These are phyloP conservation scores for Hortiboletus flavorubellus DNA, from an alignment of 768 basidiomycete species.

Conservation along the genomic window DNA sequence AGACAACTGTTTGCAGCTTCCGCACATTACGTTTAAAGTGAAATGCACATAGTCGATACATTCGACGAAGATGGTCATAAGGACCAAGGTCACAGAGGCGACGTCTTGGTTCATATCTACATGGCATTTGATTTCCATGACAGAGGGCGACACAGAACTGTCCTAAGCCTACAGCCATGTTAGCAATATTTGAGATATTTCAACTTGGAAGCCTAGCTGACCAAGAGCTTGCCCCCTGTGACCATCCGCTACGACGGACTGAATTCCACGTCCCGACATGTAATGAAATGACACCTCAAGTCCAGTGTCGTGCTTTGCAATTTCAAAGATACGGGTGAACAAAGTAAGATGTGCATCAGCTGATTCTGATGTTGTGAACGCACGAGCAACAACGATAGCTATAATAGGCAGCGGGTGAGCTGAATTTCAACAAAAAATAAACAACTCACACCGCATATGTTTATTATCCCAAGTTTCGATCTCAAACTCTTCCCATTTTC, in stretches of 20 bases:
- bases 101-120: neutral
- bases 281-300: neutral
- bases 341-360: neutral
- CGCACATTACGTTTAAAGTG: neutral
- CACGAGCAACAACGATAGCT: slow-evolving; percentile 1
- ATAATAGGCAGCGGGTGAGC: neutral
- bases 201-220: neutral
- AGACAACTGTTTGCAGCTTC: neutral
- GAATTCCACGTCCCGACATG: neutral
- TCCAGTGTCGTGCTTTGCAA: neutral
- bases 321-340: slow-evolving; percentile 2
- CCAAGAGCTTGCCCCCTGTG: slow-evolving; percentile 4
- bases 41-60: neutral
- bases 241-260: slow-evolving; percentile 5
- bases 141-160: neutral
- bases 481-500: slow-evolving; percentile 5
- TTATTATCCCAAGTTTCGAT: neutral
- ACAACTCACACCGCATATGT: neutral
- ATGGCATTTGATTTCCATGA: neutral
- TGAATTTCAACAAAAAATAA: neutral
- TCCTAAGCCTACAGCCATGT: neutral
- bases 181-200: neutral
- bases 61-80: neutral
- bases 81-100: neutral
- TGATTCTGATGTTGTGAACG: slow-evolving; percentile 3